Evolutionary conservation across 2,329 filamentous ascomycete species (phyloP), one percentile per base, ranked within the genome.

Genomic region (Colletotrichum sp.): DNA sequence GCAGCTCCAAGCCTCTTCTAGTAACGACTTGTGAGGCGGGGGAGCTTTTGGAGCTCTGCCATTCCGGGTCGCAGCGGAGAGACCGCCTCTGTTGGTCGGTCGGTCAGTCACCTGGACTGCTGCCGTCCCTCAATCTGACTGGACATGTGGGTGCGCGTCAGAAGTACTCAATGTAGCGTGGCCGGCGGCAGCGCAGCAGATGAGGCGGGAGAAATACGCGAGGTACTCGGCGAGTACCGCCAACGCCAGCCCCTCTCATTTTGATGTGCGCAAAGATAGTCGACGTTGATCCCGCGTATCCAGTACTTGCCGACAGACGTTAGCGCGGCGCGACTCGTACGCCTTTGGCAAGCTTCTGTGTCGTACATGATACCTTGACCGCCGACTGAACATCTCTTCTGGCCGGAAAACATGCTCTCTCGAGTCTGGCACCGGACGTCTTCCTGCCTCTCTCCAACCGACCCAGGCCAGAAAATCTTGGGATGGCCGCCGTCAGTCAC

Each of bases 1-100:
- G 49, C 39, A 63, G 44, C 60, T 75, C 68, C 68, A 66, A 75
- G 60, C 72, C 72, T 75, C 52, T 71, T 62, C 36, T 71, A 62
- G 72, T n/a, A 60, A 66, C 28, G 59, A 26, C 65, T 64, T 69
- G 12, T 57, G 59, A 52, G 60, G 24, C 26, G 44, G 36, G 55
- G 36, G 26, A 34, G 26, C 21, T 52, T 16, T 66, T 71, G 59
- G 67, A 75, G 60, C 60, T 71, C 60, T 75, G 34, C 34, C 72
- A n/a, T 52, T 65, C 26, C 24, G 67, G 60, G 59, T 57, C n/a
- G 44, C 32, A 49, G 26, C 21, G 44, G 49, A 65, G 49, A 65
- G 39, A 49, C 32, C 60, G 60, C 49, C 34, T 36, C n/a, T 34
- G 71, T 73, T 68, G 71, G 57, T 55, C 67, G 59, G 44, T 64